A percentile compares a stretch with the other conserved stretches of the same genome.
Evolutionary conservation across 352 stramenopile genomes (phyloP).

Genomic region (Pythium aquatile): DNA sequence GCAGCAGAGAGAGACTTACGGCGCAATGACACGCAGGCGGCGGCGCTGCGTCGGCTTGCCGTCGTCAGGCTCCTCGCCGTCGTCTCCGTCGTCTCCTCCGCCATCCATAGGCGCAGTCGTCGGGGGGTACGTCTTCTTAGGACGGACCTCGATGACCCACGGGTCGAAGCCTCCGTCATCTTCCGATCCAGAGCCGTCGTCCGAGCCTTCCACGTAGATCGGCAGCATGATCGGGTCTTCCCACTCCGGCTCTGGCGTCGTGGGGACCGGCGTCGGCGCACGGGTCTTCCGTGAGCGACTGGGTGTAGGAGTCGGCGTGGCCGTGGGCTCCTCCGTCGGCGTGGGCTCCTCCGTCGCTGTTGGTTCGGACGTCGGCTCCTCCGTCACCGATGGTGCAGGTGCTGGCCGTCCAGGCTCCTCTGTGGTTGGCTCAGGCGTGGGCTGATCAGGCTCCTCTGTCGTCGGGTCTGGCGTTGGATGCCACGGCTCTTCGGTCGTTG

Average conservation of each 20-base stretch:
- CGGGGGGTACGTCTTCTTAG: neutral
- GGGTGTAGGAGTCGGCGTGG: neutral
- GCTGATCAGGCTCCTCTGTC: neutral
- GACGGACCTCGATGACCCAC: conserved; percentile 3
- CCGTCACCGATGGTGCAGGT: neutral
- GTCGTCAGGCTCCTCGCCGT: conserved; percentile 3
- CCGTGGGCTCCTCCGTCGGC: neutral
- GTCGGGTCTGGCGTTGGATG: neutral
- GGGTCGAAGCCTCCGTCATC: conserved; percentile 1
- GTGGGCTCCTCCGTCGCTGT: neutral
- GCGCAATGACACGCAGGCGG: conserved; percentile 5
- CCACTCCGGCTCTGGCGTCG: conserved; percentile 1
- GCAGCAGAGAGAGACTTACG: neutral
- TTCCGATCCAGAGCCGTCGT: conserved; percentile 2
- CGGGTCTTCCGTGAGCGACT: neutral
- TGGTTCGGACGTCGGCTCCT: conserved; percentile 1
- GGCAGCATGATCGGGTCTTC: conserved; percentile 1
- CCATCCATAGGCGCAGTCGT: neutral
- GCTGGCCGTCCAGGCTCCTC: neutral
- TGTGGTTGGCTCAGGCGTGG: neutral
- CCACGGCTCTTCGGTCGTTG: neutral
- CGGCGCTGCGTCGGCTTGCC: neutral
- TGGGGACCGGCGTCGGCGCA: neutral
- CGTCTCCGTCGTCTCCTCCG: neutral
- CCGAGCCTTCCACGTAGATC: conserved; percentile 9